Evolutionary conservation across 306 rosid species (phyloP), one percentile per base, ranked within the genome.

Genomic region (Trifolium fragiferum): DNA sequence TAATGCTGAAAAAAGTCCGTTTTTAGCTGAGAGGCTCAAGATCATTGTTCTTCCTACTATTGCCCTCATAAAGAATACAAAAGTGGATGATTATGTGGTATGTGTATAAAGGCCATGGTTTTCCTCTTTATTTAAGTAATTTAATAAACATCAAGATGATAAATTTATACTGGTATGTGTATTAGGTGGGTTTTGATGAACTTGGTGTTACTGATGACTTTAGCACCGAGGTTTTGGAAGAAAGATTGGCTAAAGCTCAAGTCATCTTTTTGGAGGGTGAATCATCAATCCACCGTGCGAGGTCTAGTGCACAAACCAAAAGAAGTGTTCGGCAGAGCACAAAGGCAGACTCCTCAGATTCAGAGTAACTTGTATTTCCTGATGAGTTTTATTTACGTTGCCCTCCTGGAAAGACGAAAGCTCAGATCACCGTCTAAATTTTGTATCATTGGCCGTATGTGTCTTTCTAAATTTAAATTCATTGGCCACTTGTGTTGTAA

Each of bases 71-170:
- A 94, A 94, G 85, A 91, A 90, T 60, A 86, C 98, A 59, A 94
- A 94, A 87, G 98, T 94, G 46, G 98, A 94, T 53, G 96, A 94
- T 79, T 94, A 94, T 75, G 97, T 90, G 99, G 99, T 94, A 86
- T 74, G 89, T 72, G 38, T 40, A 37, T 37, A 37, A 8, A 10
- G 19, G 54, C 19, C 4, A 25, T 49, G 32, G 54, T 72, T 66
- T 55, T 13, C 1, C 3, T 38, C 10, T 61, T 18, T 15, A 0
- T 32, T 54, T 16, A 18, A 57, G 66, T 15, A 15, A 11, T 55
- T 59, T 72, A 38, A 54, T 70, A 59, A 18, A 33, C 14, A 37
- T 47, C 13, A 78, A 55, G 68, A 20, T 60, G 65, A 78, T 30
- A 30, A 4, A 30, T 30, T 30, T 4, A 30, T 46, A 54, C 59